Evolutionary conservation across 1,284 basidiomycete species (phyloP), one percentile per base, ranked within the genome.

Genomic region (Melampsora larici-populina): DNA sequence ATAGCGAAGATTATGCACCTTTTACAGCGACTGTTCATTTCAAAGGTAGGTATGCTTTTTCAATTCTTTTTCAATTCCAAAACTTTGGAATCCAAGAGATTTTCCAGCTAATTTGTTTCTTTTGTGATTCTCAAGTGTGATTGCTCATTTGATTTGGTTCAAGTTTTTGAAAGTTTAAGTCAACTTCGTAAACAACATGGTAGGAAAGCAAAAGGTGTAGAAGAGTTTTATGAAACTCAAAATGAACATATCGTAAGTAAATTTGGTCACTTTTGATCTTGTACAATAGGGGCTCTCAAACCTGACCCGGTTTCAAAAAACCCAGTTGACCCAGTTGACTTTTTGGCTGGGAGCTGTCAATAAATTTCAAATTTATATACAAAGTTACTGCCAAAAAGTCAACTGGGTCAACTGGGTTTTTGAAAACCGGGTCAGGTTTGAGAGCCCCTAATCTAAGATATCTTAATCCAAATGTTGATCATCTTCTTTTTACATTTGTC

Each of bases 201-300:
- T 21, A 33, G 63, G 0, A 75, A 67, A 36, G 43, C 73, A 7
- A 49, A 51, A 26, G 64, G 48, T 2, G 65, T 75, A 8, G 64
- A 60, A 11, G 73, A 66, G 26, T 75, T 75, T 26, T 75, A 75
- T 55, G 48, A 67, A 26, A 31, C 43, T 26, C 73, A 75, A 36
- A 75, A 75, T 40, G 63, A 75, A 43, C 73, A 75, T 36, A 75
- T 75, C 62, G 71, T 73, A 4, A 6, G 63, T 73, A 9, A 40
- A 9, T 18, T 26, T 6, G 11, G 6, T 26, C 18, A 5, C 18
- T 26, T 33, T 5, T 64, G 24, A 7, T 36, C 36, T 4, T 36
- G 3, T 36, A 36, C 3, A 36, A 36, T 9, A 36, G 9, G 9
- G 9, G 36, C n/a, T n/a, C n/a, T n/a, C 9, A 36, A 9, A 24